These are phyloP conservation scores for Penicillium psychrofluorescens DNA, from an alignment of 495 filamentous ascomycete species.

Conservation along the genomic window DNA sequence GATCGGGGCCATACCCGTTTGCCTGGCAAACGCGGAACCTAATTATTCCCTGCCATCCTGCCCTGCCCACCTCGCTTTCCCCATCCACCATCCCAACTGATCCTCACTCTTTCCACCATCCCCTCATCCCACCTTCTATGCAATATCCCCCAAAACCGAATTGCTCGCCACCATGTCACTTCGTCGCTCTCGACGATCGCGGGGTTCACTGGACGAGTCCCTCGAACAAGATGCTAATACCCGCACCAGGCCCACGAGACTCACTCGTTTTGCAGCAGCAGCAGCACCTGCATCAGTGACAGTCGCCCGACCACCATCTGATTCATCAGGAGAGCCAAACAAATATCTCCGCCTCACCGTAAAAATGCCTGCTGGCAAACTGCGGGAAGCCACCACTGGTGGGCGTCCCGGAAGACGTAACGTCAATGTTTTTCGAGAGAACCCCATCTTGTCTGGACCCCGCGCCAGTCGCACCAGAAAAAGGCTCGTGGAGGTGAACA, in stretches of 20 bases:
- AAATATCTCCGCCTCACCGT: conserved; percentile 73
- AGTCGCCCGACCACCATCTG: conserved; percentile 47
- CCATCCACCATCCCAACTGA: background rate
- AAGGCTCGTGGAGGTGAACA: conserved; percentile 60
- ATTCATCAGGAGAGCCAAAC: conserved; percentile 47
- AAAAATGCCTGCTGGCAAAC: conserved; percentile 75
- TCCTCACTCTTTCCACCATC: background rate
- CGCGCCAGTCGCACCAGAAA: conserved; percentile 58
- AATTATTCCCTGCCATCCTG: background rate
- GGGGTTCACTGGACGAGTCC: conserved; percentile 28
- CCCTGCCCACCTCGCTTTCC: background rate
- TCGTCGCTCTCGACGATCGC: conserved; percentile 45
- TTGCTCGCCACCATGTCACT: conserved; percentile 32
- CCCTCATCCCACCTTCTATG: background rate
- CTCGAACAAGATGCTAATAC: conserved; percentile 34
- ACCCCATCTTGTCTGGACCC: conserved; percentile 54
- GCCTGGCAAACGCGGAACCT: background rate
- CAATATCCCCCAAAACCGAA: background rate
- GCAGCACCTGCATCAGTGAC: conserved; percentile 30
- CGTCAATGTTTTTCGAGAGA: conserved; percentile 44
- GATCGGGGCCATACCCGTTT: too few species aligned
- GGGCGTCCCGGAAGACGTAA: conserved; percentile 28
- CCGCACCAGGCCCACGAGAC: conserved; percentile 26
- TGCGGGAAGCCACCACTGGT: conserved; percentile 62
- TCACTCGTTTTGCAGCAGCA: conserved; percentile 27